phyloP scores from a whole-genome alignment of 139 green algal species.

The Coelastrella sp. region DNA sequence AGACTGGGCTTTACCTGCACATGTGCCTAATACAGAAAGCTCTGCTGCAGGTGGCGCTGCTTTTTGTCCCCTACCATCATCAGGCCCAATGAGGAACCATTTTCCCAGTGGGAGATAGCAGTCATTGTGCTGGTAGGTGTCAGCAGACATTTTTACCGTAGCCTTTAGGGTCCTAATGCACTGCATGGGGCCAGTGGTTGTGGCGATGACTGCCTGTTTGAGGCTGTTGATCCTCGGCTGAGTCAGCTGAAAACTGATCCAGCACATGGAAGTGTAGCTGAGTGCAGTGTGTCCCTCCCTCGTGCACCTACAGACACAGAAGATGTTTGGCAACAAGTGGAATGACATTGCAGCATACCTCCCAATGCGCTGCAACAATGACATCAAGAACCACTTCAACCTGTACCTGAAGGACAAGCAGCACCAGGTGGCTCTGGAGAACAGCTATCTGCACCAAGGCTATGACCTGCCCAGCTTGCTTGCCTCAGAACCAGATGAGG shows the following conservation, averaged over 20 bases:
- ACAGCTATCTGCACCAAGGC: conserved; percentile 27
- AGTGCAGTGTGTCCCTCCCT: not conserved
- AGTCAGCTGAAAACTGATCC: not conserved
- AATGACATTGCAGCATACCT: conserved; percentile 38
- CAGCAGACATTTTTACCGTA: not conserved
- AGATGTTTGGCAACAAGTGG: conserved; percentile 48
- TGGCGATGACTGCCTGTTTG: not conserved
- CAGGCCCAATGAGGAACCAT: conserved; percentile 37
- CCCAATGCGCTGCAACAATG: conserved; percentile 49
- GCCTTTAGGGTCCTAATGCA: too few relatives aligned
- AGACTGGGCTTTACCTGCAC: too few relatives aligned
- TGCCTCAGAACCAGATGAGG: conserved; percentile 6
- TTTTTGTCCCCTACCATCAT: conserved; percentile 40
- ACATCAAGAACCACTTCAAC: conserved; percentile 55
- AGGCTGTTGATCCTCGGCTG: not conserved
- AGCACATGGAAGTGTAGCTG: too few relatives aligned
- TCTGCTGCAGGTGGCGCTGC: conserved; percentile 42
- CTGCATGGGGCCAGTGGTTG: too few relatives aligned
- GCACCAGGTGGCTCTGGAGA: not conserved
- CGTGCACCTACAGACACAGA: conserved; percentile 10
- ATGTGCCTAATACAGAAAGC: too few relatives aligned
- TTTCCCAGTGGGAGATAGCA: conserved; percentile 47
- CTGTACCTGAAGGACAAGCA: conserved; percentile 44
- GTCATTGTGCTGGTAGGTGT: conserved; percentile 39
- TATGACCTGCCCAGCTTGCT: conserved; percentile 30